Conservation (phyloP, 2,329 filamentous ascomycete species). For the Exophiala xenobiotica region DNA sequence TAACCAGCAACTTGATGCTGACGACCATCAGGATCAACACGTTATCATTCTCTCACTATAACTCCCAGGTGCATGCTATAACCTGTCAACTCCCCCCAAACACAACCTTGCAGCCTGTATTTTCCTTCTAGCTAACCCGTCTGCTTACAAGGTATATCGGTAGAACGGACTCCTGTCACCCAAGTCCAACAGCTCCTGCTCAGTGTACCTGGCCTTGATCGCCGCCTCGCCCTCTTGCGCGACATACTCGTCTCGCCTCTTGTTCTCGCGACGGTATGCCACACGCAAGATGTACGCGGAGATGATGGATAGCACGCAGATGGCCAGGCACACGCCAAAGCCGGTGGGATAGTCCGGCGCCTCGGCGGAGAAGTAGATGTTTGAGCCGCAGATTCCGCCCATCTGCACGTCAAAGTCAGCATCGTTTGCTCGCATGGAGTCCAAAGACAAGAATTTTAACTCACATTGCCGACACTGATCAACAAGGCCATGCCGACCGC, state of each 20-base stretch:
- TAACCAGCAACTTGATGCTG: no score
- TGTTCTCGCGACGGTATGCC: constrained; percentile 33
- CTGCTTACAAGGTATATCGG: constrained; percentile 34
- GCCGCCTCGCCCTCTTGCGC: constrained; percentile 32
- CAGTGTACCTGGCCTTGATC: constrained; percentile 44
- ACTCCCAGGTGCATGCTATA: no score
- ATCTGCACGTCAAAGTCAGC: constrained; percentile 37
- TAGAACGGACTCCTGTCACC: constrained; percentile 38
- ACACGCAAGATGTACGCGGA: constrained; percentile 34
- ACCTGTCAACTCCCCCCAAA: no score
- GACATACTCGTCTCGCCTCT: constrained; percentile 28
- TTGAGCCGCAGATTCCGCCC: constrained; percentile 47
- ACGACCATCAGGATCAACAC: no score
- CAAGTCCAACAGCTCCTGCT: constrained; percentile 56
- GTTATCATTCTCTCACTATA: no score
- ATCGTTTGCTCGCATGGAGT: background rate
- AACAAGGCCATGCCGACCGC: constrained; percentile 66
- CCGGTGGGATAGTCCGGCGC: constrained; percentile 39
- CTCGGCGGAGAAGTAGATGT: constrained; percentile 41
- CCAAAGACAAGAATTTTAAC: constrained; percentile 11
- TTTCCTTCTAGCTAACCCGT: no score
- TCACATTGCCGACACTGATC: constrained; percentile 59
- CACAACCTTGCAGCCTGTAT: no score
- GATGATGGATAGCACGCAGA: constrained; percentile 36
- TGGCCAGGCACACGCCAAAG: constrained; percentile 38